Evolutionary conservation across 2,329 filamentous ascomycete species (phyloP), one percentile per base, ranked within the genome.

Genomic region (Westerdykella aurantiaca): DNA sequence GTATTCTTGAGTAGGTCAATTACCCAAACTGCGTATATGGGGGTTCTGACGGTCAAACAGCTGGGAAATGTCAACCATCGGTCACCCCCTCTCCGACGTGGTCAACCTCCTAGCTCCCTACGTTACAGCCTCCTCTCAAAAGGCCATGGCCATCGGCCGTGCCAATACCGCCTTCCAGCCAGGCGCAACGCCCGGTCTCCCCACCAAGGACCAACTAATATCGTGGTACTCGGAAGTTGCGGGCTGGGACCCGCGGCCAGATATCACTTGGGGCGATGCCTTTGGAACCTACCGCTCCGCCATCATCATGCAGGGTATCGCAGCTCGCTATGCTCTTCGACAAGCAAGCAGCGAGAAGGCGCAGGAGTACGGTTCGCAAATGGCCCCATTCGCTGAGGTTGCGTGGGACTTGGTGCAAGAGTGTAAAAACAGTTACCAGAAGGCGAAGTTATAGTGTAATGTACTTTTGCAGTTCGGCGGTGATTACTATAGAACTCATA

Each of bases 41-140:
- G 23, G 16, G 34, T 45, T 43, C 35, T 48, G 18, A 49, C 44
- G 7, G 38, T 14, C 12, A 18, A 38, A 5, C 45, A 58, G 58
- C 71, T 96, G 90, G 90, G 93, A 97, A 72, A 95, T 98, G 88
- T 89, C 88, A 31, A 97, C 93, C 0, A 83, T 96, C 43, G 93
- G 93, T n/a, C 91, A 98, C 66, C 93, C 93, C 1, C 78, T 97
- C 17, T 91, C 86, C 5, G 93, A 98, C 64, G 73, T 97, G 34
- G 83, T 83, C 66, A 97, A 97, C 69, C 74, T 97, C 14, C 67
- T 83, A 14, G 56, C 58, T 1, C 73, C 73, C 4, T 75, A 64
- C 51, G 58, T 71, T 2, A 71, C 67, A 6, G 70, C 72, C 1
- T 55, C 55, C 0, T 66, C 61, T 17, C 56, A 62, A 23, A 62